These are phyloP conservation scores for Bruguiera hainesii DNA, from an alignment of 441 rosid genomes.

Conservation along the genomic window DNA sequence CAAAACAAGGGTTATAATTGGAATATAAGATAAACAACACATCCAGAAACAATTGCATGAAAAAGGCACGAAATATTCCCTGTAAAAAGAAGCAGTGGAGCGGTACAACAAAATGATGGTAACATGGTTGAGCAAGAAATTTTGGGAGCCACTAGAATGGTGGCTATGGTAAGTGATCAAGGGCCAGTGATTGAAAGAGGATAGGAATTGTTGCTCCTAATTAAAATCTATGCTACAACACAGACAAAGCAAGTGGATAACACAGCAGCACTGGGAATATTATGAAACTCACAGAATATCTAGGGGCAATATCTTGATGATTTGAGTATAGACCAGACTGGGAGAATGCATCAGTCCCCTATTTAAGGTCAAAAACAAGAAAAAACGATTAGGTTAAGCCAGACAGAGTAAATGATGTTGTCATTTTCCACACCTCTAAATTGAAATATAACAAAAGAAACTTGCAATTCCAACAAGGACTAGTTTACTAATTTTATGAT, in stretches of 20 bases:
- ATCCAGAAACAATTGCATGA: too few species aligned
- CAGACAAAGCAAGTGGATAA: not conserved
- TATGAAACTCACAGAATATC: constrained; percentile 68
- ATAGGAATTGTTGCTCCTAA: too few species aligned
- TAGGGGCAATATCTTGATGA: constrained; percentile 95
- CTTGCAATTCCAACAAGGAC: not conserved
- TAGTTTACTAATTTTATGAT: not conserved
- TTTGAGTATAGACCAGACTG: constrained; percentile 92
- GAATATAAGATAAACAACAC: too few species aligned
- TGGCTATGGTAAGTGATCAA: not conserved
- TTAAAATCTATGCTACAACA: not conserved
- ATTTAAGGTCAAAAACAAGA: constrained; percentile 11
- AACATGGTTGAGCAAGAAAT: not conserved
- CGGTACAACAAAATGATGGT: not conserved
- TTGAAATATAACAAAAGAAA: not conserved
- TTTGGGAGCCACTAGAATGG: constrained; percentile 1
- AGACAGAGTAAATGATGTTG: not conserved
- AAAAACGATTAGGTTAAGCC: not conserved
- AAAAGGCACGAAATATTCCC: not conserved
- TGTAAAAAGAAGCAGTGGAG: not conserved
- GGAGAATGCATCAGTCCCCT: constrained; percentile 92
- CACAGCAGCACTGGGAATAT: not conserved
- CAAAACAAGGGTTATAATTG: too few species aligned
- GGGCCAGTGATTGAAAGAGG: too few species aligned
- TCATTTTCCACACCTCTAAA: not conserved